Percentiles rank a stretch among this genome's conserved stretches.
phyloP scores from a whole-genome alignment of 2,329 filamentous ascomycete genomes.

The Paracoccidioides lutzii region DNA sequence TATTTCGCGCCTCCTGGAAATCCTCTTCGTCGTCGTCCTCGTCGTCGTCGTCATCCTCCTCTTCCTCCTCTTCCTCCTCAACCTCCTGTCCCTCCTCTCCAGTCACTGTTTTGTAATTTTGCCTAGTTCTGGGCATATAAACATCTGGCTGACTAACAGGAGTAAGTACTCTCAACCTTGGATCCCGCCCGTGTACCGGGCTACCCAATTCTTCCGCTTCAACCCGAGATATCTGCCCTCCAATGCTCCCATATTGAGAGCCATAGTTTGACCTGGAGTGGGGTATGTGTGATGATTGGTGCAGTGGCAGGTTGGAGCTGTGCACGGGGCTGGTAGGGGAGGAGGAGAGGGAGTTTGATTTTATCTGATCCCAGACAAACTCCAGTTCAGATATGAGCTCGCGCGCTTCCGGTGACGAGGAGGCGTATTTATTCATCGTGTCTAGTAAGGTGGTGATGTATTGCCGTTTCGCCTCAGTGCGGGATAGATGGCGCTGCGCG shows the following conservation, averaged over 20 bases:
- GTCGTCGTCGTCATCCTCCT: slow-evolving; percentile 23
- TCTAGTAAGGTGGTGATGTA: slow-evolving; percentile 92
- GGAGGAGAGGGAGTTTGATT: slow-evolving; percentile 59
- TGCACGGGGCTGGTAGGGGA: slow-evolving; percentile 35
- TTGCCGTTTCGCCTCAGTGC: slow-evolving; percentile 83
- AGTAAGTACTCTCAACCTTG: slow-evolving; percentile 57
- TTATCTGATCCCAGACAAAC: slow-evolving; percentile 98
- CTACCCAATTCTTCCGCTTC: slow-evolving; percentile 27
- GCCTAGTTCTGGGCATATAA: slow-evolving; percentile 25
- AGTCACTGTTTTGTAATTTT: slow-evolving; percentile 24
- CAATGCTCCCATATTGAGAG: slow-evolving; percentile 24
- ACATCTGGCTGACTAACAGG: slow-evolving; percentile 79
- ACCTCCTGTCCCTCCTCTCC: slow-evolving; percentile 30
- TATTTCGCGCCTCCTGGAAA: slow-evolving; percentile 12
- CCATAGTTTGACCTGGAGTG: slow-evolving; percentile 10
- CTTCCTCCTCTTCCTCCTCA: slow-evolving; percentile 16
- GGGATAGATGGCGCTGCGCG: slow-evolving; percentile 64
- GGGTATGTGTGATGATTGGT: slow-evolving; percentile 15
- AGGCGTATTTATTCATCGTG: slow-evolving; percentile 94
- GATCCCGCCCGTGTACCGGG: slow-evolving; percentile 34
- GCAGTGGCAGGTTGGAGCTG: slow-evolving; percentile 18
- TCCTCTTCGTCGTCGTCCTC: slow-evolving; percentile 24
- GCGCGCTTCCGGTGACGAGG: slow-evolving; percentile 61
- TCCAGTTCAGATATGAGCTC: slow-evolving; percentile 91
- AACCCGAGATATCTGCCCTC: slow-evolving; percentile 22